Evolutionary conservation across 768 basidiomycete species (phyloP).

Genomic region (Boletellus sp.): DNA sequence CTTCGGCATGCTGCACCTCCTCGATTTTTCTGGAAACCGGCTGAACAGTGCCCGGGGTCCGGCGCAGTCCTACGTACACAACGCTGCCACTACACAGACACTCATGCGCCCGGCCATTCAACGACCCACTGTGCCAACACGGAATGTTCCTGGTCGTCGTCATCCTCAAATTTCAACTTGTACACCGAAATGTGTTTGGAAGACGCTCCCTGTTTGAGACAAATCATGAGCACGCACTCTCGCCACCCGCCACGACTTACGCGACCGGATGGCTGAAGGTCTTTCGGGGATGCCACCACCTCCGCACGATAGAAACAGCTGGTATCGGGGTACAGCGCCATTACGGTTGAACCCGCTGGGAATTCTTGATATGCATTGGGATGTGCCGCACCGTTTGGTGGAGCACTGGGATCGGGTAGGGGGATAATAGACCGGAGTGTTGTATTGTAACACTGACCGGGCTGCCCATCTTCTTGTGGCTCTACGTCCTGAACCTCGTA

Average conservation of each 20-base stretch:
- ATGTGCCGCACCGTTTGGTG: constrained; percentile 56
- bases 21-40: constrained; percentile 15
- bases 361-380: constrained; percentile 71
- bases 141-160: constrained; percentile 76
- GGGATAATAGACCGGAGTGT: constrained; percentile 72
- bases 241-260: constrained; percentile 29
- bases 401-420: constrained; percentile 67
- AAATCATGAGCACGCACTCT: constrained; percentile 8
- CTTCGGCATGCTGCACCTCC: constrained; percentile 15
- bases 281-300: constrained; percentile 65
- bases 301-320: constrained; percentile 89
- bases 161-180: constrained; percentile 85
- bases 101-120: constrained; percentile 59
- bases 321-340: constrained; percentile 89
- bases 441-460: constrained; percentile 67
- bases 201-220: constrained; percentile 27
- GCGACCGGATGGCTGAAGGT: constrained; percentile 34
- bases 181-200: constrained; percentile 57
- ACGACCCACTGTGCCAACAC: constrained; percentile 81
- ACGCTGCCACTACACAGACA: too few species aligned
- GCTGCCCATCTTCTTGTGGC: constrained; percentile 75
- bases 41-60: constrained; percentile 15
- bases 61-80: background rate
- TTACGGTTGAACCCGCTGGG: constrained; percentile 64
- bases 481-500: constrained; percentile 88